Percentiles rank a stretch among this genome's conserved stretches.
These are phyloP conservation scores for Inga laurina DNA, from an alignment of 306 rosid genomes.

Conservation along the genomic window DNA sequence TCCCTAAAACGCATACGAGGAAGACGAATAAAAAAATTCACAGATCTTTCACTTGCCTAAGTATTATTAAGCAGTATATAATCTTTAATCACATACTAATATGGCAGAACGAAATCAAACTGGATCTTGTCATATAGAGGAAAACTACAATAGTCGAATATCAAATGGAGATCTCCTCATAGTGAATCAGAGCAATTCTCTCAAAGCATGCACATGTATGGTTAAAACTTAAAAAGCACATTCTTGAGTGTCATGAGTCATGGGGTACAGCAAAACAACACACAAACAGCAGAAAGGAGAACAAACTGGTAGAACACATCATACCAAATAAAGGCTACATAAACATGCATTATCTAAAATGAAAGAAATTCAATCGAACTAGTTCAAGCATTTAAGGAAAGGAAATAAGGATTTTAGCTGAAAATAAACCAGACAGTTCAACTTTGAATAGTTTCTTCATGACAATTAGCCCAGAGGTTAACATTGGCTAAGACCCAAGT, in stretches of 20 bases:
- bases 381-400: neutral
- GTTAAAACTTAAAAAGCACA: slow-evolving; percentile 11
- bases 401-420: neutral
- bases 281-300: slow-evolving; percentile 14
- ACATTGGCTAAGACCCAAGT: slow-evolving; percentile 7
- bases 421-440: neutral
- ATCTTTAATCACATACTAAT: neutral
- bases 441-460: neutral
- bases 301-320: neutral
- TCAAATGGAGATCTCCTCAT: slow-evolving; percentile 1
- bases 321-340: neutral
- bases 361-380: neutral
- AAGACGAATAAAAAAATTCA: slow-evolving; percentile 11
- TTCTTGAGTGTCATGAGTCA: slow-evolving; percentile 1
- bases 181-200: slow-evolving; percentile 25
- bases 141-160: neutral
- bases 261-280: slow-evolving; percentile 14
- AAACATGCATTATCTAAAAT: neutral
- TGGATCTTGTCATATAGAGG: neutral
- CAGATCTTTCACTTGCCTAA: slow-evolving; percentile 1
- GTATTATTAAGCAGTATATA: slow-evolving; percentile 3
- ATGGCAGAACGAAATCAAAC: neutral
- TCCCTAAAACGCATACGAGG: slow-evolving; percentile 24
- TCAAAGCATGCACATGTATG: neutral
- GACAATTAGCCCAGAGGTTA: neutral